A percentile compares a stretch with the other conserved stretches of the same genome.
These are phyloP conservation scores for Pythium dissimile DNA, from an alignment of 352 stramenopile genomes.

Conservation along the genomic window DNA sequence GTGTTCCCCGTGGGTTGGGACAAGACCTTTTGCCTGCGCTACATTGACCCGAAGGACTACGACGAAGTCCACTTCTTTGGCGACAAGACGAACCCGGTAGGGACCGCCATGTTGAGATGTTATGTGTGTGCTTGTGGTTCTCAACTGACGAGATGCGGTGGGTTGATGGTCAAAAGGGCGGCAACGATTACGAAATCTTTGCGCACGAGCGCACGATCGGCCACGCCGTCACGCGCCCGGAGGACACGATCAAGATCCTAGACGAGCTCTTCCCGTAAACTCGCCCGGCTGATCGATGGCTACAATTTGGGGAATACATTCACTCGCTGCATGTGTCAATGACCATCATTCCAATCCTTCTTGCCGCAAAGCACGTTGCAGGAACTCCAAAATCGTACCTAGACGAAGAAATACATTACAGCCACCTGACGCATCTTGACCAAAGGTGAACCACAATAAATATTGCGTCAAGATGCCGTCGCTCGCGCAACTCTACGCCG, in stretches of 20 bases:
- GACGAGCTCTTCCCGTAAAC: constrained; percentile 92
- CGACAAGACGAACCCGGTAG: constrained; percentile 97
- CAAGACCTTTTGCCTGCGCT: constrained; percentile 99
- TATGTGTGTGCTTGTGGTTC: too few relatives aligned
- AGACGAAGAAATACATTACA: constrained; percentile 6
- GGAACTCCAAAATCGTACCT: constrained; percentile 20
- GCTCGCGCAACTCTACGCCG: constrained; percentile 3
- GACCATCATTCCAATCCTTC: constrained; percentile 6
- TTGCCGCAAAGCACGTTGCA: constrained; percentile 17
- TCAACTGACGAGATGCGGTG: too few relatives aligned
- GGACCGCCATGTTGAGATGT: too few relatives aligned
- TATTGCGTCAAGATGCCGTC: background rate
- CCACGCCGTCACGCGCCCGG: constrained; percentile 94
- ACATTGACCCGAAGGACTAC: constrained; percentile 92
- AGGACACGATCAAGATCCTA: constrained; percentile 97
- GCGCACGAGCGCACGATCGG: constrained; percentile 94
- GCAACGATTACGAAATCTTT: constrained; percentile 99
- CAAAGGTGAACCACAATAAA: background rate
- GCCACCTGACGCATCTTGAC: background rate
- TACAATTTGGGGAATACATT: constrained; percentile 4
- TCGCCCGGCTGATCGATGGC: background rate
- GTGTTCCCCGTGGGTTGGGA: constrained; percentile 98
- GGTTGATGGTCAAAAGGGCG: constrained; percentile 49
- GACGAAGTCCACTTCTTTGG: constrained; percentile 99
- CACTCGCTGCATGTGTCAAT: background rate